Conservation (phyloP, 2,329 filamentous ascomycete genomes). For the Pestalotiopsis sp. region DNA sequence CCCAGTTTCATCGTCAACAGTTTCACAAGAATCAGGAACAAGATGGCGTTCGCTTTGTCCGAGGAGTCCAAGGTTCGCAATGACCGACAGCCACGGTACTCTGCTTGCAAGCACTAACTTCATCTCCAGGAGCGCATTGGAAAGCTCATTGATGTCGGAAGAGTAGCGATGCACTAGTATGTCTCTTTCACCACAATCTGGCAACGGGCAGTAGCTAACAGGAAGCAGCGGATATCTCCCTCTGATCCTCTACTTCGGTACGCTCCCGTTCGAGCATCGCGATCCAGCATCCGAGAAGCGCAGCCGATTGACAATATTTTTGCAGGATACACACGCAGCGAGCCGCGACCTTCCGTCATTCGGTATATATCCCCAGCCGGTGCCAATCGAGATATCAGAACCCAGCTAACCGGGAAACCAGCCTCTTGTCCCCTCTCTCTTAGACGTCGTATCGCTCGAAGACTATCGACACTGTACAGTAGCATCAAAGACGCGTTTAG, state of each 20-base stretch:
- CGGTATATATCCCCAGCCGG: conserved; percentile 40
- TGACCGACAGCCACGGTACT: not conserved
- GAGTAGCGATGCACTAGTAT: conserved; percentile 94
- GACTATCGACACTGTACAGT: conserved; percentile 9
- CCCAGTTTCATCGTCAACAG: not conserved
- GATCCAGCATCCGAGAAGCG: not conserved
- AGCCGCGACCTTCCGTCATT: conserved; percentile 76
- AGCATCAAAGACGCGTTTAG: conserved; percentile 6
- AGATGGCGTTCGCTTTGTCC: conserved; percentile 67
- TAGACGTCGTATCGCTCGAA: conserved; percentile 34
- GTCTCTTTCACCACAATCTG: conserved; percentile 29
- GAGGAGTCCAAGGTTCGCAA: conserved; percentile 89
- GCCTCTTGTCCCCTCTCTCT: conserved; percentile 65
- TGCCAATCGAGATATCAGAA: too few species aligned
- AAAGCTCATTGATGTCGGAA: conserved; percentile 91
- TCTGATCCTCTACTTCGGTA: conserved; percentile 95
- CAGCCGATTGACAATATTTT: not conserved
- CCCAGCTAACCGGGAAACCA: conserved; percentile 32
- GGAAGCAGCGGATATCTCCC: conserved; percentile 83
- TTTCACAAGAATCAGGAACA: conserved; percentile 23
- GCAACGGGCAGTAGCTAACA: conserved; percentile 33
- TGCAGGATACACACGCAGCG: conserved; percentile 88
- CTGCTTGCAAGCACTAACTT: conserved; percentile 14
- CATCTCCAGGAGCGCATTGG: conserved; percentile 84
- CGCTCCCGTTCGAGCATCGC: conserved; percentile 18